Base-by-base conservation (phyloP, 192 early-diverging fungal genomes). In the Spizellomyces sp. region DNA sequence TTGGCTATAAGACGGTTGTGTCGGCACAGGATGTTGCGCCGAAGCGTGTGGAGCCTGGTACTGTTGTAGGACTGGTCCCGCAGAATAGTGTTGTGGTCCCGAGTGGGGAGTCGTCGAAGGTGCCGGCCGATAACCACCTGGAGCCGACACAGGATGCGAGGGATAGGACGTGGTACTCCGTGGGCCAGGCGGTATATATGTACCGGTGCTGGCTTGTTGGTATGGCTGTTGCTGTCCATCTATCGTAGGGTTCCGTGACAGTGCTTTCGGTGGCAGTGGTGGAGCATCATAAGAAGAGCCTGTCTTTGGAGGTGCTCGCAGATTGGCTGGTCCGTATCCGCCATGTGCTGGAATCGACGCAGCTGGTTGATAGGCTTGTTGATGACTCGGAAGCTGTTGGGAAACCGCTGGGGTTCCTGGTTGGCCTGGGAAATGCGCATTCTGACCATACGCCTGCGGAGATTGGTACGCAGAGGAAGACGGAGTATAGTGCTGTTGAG, bases 231-330 rank as follows among this genome's bases (percentile, higher is more conserved):
- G 41, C 6, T 56, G 17, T 54, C 17, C 17, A 12, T 54, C 14
- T n/a, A 12, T 44, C 17, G 52, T 0, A 17, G 66, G 52, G 22
- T 21, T 27, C 9, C 52, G 52, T 17, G 66, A 21, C 14, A 58
- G 58, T 15, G 50, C 41, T 22, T 70, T 70, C 44, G 68, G 57
- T 21, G 68, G 68, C 9, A 70, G 42, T 45, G 68, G 68, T 12
- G 68, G 68, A 70, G 44, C 68, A 22, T 56, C 36, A 19, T 68
- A 57, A n/a, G 64, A 12, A 50, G 47, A 15, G 17, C 45, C 6
- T 17, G 45, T 48, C 47, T n/a, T 10, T 45, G 64, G 47, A 66
- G 22, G 45, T 45, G 22, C 2, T 19, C 10, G 41, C 47, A 48
- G 8, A 22, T 2, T 54, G 52, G 52, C 14, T 15, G 52, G 15